Evolutionary conservation across 306 rosid species (phyloP), one percentile per base, ranked within the genome.

Genomic region (Mucuna pruriens): DNA sequence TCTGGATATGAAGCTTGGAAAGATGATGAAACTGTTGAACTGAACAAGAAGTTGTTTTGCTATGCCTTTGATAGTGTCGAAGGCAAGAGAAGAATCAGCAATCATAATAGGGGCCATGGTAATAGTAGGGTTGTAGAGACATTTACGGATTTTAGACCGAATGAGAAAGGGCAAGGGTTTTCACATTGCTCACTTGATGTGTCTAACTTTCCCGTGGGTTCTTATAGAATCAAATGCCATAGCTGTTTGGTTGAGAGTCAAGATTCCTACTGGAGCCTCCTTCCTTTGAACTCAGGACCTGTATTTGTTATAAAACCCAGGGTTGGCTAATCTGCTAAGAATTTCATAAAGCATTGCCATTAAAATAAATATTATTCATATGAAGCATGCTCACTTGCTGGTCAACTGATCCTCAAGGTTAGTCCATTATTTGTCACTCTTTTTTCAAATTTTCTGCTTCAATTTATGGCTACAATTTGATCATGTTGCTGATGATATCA

Each of bases 121-220:
- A 61, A 52, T 12, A 71, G 82, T 15, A 79, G 36, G 68, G 70
- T 29, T 9, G 90, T 82, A 23, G 75, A 76, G 23, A 44, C 84
- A 9, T 89, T 85, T 45, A 73, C 79, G 45, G 36, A 71, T 23
- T 85, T 91, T 23, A 78, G 86, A 80, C 83, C 84, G 36, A 83
- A 89, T 40, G 83, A 86, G 74, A 88, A 82, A 77, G 89, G 95
- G 19, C 95, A 90, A 70, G 95, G 94, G 15, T 90, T 92, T 82
- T 75, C 91, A 16, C 86, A 86, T 58, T 92, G 95, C 88, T 67
- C 81, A 85, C 90, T 92, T 72, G 91, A 89, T 76, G 84, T 92
- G 75, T 88, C 94, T 57, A 34, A 80, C 52, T 89, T 88, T 81
- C 90, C 90, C 0, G 78, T 57, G 7, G 97, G 94, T 57, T 79